Base-by-base conservation (phyloP, 2,329 filamentous ascomycete genomes). In the Paracoccidioides lutzii region DNA sequence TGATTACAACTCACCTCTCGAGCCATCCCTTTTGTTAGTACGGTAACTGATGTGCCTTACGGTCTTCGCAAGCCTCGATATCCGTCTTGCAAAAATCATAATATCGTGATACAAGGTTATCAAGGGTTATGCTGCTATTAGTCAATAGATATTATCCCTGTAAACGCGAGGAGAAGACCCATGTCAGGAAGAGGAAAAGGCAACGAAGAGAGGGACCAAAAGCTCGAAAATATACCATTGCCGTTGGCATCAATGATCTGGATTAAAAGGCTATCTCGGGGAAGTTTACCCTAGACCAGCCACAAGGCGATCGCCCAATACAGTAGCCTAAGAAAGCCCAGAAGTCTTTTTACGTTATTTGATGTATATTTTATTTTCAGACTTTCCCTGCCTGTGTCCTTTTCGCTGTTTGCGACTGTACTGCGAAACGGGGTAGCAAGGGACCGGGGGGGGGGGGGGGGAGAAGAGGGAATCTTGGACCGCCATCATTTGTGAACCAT, bases 251-350 rank as follows among this genome's bases (percentile, higher is more conserved):
- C 15, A 40, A 35, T 7, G 49, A 41, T 41, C 22, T 52, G 15
- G 42, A 22, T 41, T 52, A 28, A 42, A 42, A 33, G 14, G 15
- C 15, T 22, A 22, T 9, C 46, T 33, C 12, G 14, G 46, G 46
- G 12, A 7, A 49, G 46, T 52, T 52, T 41, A 42, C 49, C 15
- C 38, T 52, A 52, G 28, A 38, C 22, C 37, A 52, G 49, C 49
- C 49, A 52, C 49, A 52, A 52, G 49, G 22, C 38, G 35, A 52
- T 52, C 49, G 49, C 37, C 48, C 49, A 52, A 52, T 52, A 52
- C 38, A 5, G 49, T 41, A 42, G 41, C 41, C 10, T 42, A 52
- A 42, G n/a, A 22, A 37, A 22, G 33, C 32, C 46, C 46, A 49
- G 33, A 10, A 32, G 46, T 9, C 28, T 10, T 37, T 49, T 49